Evolutionary conservation across 2,329 filamentous ascomycete genomes (phyloP), one percentile per base, ranked within the genome.

Genomic region (Coniochaeta prunicola): DNA sequence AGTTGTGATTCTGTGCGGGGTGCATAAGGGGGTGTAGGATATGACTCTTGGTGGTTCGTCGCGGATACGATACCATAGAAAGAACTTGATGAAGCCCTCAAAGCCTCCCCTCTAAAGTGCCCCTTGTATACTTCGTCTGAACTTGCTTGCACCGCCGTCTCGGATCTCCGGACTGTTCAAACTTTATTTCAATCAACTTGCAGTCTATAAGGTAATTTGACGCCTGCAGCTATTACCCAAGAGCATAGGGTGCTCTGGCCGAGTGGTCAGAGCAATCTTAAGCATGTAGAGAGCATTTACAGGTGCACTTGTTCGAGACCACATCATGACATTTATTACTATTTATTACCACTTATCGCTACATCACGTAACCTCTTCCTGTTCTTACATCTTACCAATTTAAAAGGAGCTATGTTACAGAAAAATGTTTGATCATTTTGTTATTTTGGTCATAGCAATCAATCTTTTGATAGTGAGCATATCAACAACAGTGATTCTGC

Each of bases 1-100:
- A 82, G 75, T 73, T 93, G 73, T 92, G 55, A 28, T 19, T 40
- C 19, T 33, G 12, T 45, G 19, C n/a, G 36, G 13, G 26, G n/a
- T 34, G 8, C 7, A 28, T 6, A 30, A 33, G 53, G 9, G 26
- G 19, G 13, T 55, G 53, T 34, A 55, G 28, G 31, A 55, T 34
- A 36, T 53, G 48, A 45, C 4, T 24, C 10, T 45, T 12, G 4
- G 36, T n/a, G 36, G 3, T n/a, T 38, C 3, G 5, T 38, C 3
- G 5, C 36, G 19, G 36, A 38, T 38, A n/a, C 19, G 17, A 17
- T 38, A 9, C 5, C 36, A 38, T n/a, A 54, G 28, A 33, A 19
- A 54, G 28, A 33, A 19, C 50, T 54, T n/a, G 28, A 36, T n/a
- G n/a, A n/a, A n/a, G n/a, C n/a, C n/a, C n/a, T n/a, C n/a, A n/a